Conservation (phyloP, 139 green algal genomes). For the Closterium sp. region DNA sequence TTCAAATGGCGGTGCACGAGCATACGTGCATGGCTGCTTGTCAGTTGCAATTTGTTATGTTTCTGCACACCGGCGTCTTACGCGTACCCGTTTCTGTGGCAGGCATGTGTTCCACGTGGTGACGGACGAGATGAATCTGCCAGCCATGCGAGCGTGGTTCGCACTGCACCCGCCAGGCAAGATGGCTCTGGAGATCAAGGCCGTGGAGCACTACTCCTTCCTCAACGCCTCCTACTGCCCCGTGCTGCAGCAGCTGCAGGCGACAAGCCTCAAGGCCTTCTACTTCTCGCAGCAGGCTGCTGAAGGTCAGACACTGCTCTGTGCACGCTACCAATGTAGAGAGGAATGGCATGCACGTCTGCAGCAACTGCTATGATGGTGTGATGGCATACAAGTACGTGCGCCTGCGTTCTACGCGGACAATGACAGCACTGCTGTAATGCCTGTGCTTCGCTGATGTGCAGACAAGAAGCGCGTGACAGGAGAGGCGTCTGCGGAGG, state of each 20-base stretch:
- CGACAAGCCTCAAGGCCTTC: slow-evolving; percentile 14
- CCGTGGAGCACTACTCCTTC: slow-evolving; percentile 19
- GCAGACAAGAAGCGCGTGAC: neutral
- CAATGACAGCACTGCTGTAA: neutral
- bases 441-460: neutral
- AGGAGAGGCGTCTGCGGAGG: neutral
- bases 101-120: slow-evolving; percentile 38
- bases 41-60: neutral
- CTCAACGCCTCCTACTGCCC: slow-evolving; percentile 36
- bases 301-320: neutral
- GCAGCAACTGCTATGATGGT: neutral
- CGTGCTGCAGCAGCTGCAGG: slow-evolving; percentile 27
- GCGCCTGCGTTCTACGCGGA: neutral
- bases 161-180: neutral
- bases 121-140: slow-evolving; percentile 30
- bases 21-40: neutral
- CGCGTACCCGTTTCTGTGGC: neutral
- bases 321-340: neutral
- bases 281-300: slow-evolving; percentile 11
- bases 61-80: neutral
- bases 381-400: neutral
- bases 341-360: neutral
- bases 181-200: slow-evolving; percentile 27
- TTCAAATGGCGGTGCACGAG: neutral
- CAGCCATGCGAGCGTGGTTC: slow-evolving; percentile 30